phyloP scores from a whole-genome alignment of 371 early-diverging fungal genomes.

The Apophysomyces sp. region DNA sequence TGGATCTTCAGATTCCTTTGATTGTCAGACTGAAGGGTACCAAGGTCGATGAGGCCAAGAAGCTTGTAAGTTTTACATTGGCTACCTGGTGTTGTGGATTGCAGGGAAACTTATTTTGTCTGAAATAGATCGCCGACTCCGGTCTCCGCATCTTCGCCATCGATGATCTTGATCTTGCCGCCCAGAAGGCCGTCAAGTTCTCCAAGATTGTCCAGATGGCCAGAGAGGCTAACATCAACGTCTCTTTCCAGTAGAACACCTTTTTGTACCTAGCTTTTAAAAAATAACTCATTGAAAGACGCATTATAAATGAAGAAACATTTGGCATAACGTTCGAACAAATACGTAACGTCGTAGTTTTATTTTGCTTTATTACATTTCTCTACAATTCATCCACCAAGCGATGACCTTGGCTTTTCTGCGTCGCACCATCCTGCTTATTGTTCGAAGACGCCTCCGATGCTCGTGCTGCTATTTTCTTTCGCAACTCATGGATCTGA shows the following conservation, averaged over 20 bases:
- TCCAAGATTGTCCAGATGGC: slow-evolving; percentile 83
- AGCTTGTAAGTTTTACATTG: slow-evolving; percentile 32
- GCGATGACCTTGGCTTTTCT: not conserved
- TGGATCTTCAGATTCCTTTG: slow-evolving; percentile 90
- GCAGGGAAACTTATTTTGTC: not conserved
- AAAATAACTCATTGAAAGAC: slow-evolving; percentile 1
- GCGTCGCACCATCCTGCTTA: too few relatives aligned
- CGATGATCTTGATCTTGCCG: slow-evolving; percentile 96
- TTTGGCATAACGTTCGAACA: not conserved
- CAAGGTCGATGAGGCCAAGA: slow-evolving; percentile 54
- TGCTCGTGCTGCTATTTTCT: slow-evolving; percentile 8
- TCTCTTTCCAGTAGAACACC: slow-evolving; percentile 52
- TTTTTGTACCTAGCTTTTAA: not conserved
- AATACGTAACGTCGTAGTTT: too few relatives aligned
- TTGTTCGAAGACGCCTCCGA: not conserved
- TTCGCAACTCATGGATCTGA: slow-evolving; percentile 55
- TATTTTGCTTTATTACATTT: too few relatives aligned
- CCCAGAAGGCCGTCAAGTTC: slow-evolving; percentile 91
- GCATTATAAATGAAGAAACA: slow-evolving; percentile 1
- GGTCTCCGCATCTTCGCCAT: slow-evolving; percentile 90
- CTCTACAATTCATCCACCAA: not conserved
- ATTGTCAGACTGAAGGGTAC: slow-evolving; percentile 96
- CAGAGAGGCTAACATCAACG: slow-evolving; percentile 64
- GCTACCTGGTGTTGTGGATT: not conserved
- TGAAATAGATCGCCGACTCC: slow-evolving; percentile 72